Evolutionary conservation across 805 yeast genomes (phyloP), one percentile per base, ranked within the genome.

Genomic region (Ogataea pignaliae): DNA sequence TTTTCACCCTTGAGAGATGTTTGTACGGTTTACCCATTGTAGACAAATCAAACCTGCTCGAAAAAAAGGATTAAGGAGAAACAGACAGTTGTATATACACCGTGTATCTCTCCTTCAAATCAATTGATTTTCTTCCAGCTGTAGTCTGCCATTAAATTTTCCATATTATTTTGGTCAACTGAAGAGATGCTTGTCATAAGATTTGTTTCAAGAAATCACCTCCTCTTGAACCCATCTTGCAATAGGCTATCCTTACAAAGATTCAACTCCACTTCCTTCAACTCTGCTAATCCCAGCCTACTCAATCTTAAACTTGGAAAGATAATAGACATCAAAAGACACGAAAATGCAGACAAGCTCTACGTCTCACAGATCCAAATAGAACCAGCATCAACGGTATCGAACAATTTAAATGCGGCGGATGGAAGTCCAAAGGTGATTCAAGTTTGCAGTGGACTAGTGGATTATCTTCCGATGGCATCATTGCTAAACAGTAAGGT

Each of bases 391-490:
- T 21, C 26, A 7, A 21, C 26, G 26, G 26, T 21, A 21, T 5
- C 26, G n/a, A n/a, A n/a, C n/a, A n/a, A n/a, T n/a, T 21, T 34
- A 13, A 39, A 30, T 16, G 34, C 11, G 16, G 18, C 38, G 15
- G 42, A 16, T 0, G 41, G 41, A 12, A 34, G 36, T 2, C 52
- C 52, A 16, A 46, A 43, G 15, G 48, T 54, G 6, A 40, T 61
- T 8, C 69, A 76, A 41, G 79, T 82, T 1, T 79, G 85, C 50
- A 78, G 84, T 40, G 88, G 88, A 0, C 61, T 83, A 8, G 81
- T 75, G 18, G 67, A 68, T 7, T 64, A 56, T 43, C 54, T 79
- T 1, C 65, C 77, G 0, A 49, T 51, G 6, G 71, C 68, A 0
- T 51, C 67, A 18, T 53, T 83, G 53, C 47, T 63, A 3, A 54